Base-by-base conservation (phyloP, 2,329 filamentous ascomycete species). In the Talaromyces sp. region DNA sequence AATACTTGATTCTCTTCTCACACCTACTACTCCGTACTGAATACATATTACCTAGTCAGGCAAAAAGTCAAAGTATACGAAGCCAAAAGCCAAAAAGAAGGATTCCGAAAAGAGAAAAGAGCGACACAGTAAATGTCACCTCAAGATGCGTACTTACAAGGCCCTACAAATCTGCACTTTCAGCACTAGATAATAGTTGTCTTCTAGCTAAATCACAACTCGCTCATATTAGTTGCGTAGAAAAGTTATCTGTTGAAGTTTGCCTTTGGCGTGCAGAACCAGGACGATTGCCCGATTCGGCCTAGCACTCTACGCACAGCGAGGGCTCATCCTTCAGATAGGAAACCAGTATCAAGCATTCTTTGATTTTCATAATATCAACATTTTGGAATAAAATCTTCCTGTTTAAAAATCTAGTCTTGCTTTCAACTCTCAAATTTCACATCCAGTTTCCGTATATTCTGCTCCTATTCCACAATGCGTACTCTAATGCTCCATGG, bases 401-500 rank as follows among this genome's bases (percentile, higher is more conserved):
- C n/a, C 10, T 7, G 19, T 43, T 40, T 40, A 40, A 19, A 40
- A 40, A n/a, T 19, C 15, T 45, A n/a, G 41, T 45, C 15, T 45
- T 45, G 2, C 21, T 22, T 45, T 28, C 11, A n/a, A 45, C 41
- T 45, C 21, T 6, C 11, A 31, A 17, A 31, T 48, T 48, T 46
- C n/a, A 31, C 8, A 22, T n/a, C 33, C 4, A 48, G n/a, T 31
- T 31, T 31, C 43, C 43, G 19, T n/a, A 11, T 5, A 21, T 15
- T 3, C 22, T 3, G 22, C n/a, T 41, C n/a, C 13, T 48, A n/a
- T 31, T 31, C 5, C 19, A 37, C 17, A 8, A 72, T 72, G 64
- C 66, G 64, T 41, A 61, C 72, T 43, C 64, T 74, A 52, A 72
- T 70, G 56, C 67, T 74, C 33, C 72, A 74, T 53, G 72, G 72